A percentile compares a stretch with the other conserved stretches of the same genome.
phyloP scores from a whole-genome alignment of 805 yeast genomes.

The Starmerella apicola region DNA sequence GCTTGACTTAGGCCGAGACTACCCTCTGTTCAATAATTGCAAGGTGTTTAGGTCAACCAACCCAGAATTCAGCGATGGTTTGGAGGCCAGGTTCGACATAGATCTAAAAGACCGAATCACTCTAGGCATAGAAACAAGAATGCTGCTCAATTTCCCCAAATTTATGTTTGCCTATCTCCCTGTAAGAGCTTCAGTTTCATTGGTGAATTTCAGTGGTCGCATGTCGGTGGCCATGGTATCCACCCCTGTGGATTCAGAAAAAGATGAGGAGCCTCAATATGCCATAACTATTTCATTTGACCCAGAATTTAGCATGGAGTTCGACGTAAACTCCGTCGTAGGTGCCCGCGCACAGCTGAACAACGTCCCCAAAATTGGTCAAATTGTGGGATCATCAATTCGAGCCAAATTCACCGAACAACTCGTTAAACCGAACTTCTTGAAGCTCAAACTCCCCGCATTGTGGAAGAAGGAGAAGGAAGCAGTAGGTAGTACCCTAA shows the following conservation, averaged over 20 bases:
- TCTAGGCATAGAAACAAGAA: constrained; percentile 63
- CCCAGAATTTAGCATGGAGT: constrained; percentile 83
- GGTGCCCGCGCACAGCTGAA: constrained; percentile 89
- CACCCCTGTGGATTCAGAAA: constrained; percentile 2
- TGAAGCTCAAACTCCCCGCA: constrained; percentile 62
- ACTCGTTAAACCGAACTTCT: constrained; percentile 88
- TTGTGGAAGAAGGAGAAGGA: constrained; percentile 11
- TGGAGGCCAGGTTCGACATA: constrained; percentile 79
- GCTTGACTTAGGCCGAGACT: constrained; percentile 86
- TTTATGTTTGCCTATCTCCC: constrained; percentile 81
- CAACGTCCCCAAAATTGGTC: constrained; percentile 83
- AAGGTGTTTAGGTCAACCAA: constrained; percentile 36
- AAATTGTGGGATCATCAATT: constrained; percentile 67
- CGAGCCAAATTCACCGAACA: constrained; percentile 85
- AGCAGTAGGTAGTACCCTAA: neutral
- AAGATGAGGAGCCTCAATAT: constrained; percentile 30
- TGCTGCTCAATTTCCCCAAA: constrained; percentile 65
- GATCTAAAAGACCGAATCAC: constrained; percentile 75
- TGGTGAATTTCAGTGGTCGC: constrained; percentile 84
- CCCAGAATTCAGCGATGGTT: constrained; percentile 21
- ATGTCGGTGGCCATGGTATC: constrained; percentile 50
- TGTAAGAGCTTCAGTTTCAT: constrained; percentile 67
- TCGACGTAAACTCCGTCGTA: constrained; percentile 73
- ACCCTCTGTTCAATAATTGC: constrained; percentile 90
- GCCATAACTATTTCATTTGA: constrained; percentile 80